Evolutionary conservation across 1,284 basidiomycete species (phyloP).

Genomic region (Paramarasmius palmivorus): DNA sequence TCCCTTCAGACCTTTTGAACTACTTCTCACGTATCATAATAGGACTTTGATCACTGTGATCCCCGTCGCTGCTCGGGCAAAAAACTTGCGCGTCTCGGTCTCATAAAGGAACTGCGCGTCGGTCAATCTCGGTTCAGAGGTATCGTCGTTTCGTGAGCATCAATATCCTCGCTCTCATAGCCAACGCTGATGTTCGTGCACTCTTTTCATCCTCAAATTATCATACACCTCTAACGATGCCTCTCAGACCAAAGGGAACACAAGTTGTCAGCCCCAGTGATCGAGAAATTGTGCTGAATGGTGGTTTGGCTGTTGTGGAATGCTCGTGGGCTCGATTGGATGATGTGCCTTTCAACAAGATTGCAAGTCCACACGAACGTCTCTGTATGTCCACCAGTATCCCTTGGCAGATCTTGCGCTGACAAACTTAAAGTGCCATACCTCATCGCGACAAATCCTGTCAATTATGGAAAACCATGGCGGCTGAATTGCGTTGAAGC

Average conservation of each 20-base stretch:
- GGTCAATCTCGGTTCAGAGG: slow-evolving; percentile 85
- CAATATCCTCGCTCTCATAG: slow-evolving; percentile 9
- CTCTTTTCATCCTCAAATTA: neutral
- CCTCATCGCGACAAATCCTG: slow-evolving; percentile 89
- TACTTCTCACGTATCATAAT: slow-evolving; percentile 4
- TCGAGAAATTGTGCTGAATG: slow-evolving; percentile 72
- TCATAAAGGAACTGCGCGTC: slow-evolving; percentile 84
- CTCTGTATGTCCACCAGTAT: slow-evolving; percentile 58
- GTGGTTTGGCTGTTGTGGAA: slow-evolving; percentile 93
- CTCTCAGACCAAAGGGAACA: slow-evolving; percentile 84
- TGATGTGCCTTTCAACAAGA: slow-evolving; percentile 93
- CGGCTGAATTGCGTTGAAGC: slow-evolving; percentile 91
- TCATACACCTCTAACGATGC: no score
- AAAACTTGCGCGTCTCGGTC: slow-evolving; percentile 83
- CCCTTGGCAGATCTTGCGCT: neutral
- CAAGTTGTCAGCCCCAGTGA: slow-evolving; percentile 85
- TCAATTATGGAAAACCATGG: slow-evolving; percentile 96
- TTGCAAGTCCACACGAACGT: slow-evolving; percentile 90
- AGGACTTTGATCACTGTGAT: slow-evolving; percentile 98
- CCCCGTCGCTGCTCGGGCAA: slow-evolving; percentile 94
- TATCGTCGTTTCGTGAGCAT: slow-evolving; percentile 86
- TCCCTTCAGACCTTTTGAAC: neutral
- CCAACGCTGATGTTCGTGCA: slow-evolving; percentile 1
- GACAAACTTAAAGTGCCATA: slow-evolving; percentile 72
- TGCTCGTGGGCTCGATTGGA: slow-evolving; percentile 96